These are phyloP conservation scores for Gaeumannomyces sp. DNA, from an alignment of 2,329 filamentous ascomycete genomes.

Conservation along the genomic window DNA sequence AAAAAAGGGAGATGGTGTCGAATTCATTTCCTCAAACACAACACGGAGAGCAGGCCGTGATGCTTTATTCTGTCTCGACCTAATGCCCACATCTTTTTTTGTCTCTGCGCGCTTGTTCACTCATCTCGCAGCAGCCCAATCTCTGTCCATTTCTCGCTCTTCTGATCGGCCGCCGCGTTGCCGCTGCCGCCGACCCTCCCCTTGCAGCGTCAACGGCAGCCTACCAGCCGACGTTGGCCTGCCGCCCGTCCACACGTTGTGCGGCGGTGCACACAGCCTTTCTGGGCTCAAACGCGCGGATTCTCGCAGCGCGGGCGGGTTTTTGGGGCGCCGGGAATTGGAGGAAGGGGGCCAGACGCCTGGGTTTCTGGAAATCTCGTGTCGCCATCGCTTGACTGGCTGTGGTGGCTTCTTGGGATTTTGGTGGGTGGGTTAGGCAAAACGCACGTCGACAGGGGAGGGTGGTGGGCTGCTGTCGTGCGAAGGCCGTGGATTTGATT, in stretches of 20 bases:
- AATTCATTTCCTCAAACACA: slow-evolving; percentile 3
- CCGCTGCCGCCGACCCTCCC: slow-evolving; percentile 47
- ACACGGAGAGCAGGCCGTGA: neutral
- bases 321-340: neutral
- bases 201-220: slow-evolving; percentile 1
- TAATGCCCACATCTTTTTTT: neutral
- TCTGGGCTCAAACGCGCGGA: too few species aligned
- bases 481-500: neutral
- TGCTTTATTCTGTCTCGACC: neutral
- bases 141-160: neutral
- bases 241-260: too few species aligned
- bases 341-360: neutral
- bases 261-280: neutral
- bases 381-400: neutral
- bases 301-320: neutral
- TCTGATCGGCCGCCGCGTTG: slow-evolving; percentile 31
- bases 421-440: neutral
- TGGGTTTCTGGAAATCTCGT: neutral
- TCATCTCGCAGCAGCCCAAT: neutral
- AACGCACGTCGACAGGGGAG: neutral
- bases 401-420: neutral
- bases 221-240: neutral
- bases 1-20: slow-evolving; percentile 7
- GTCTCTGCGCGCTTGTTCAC: neutral
- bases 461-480: too few species aligned